Conservation (phyloP, 306 rosid genomes). For the Neltuma alba region DNA sequence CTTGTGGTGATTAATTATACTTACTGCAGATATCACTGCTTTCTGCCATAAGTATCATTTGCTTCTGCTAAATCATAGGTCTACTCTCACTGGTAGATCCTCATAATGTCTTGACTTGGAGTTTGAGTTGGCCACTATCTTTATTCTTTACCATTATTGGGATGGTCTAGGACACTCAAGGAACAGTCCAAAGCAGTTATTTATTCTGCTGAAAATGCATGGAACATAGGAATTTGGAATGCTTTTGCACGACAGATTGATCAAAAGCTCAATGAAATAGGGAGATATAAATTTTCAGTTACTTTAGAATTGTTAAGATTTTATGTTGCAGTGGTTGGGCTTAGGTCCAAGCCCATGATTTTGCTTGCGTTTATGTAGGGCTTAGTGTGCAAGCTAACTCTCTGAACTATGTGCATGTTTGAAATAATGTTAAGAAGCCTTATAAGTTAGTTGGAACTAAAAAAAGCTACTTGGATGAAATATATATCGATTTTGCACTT, state of each 20-base stretch:
- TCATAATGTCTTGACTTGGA: not conserved
- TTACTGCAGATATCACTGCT: not conserved
- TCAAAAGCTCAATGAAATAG: not conserved
- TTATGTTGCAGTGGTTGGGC: no score
- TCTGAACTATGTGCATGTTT: no score
- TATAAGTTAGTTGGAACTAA: no score
- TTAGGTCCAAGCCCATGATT: not conserved
- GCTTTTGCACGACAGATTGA: not conserved
- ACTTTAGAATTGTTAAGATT: not conserved
- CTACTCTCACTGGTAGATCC: not conserved
- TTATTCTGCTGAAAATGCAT: not conserved
- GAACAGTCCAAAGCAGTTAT: not conserved
- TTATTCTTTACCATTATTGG: not conserved
- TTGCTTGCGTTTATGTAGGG: not conserved
- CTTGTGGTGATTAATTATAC: slow-evolving; percentile 10
- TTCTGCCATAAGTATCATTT: not conserved
- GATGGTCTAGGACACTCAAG: not conserved
- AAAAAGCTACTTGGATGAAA: no score
- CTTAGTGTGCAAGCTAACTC: not conserved
- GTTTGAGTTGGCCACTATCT: no score
- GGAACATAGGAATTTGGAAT: not conserved
- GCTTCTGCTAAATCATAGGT: not conserved
- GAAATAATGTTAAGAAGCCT: no score
- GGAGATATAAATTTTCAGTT: no score
- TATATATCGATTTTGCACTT: not conserved